Percentiles rank a stretch among this genome's conserved stretches.
Conservation (phyloP, 2,329 filamentous ascomycete species). For the Ceratocystis papillata region DNA sequence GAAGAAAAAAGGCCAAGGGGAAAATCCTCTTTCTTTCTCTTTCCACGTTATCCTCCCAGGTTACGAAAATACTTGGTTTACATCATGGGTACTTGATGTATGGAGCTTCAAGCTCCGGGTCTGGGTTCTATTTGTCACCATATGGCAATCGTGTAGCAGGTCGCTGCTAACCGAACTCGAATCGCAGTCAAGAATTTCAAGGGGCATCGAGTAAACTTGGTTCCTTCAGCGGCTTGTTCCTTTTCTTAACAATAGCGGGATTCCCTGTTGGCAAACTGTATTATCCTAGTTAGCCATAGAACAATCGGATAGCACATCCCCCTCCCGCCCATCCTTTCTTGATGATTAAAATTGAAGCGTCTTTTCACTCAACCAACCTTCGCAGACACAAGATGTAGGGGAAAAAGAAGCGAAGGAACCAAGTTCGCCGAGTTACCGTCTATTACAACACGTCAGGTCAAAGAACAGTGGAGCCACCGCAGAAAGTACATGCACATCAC, state of each 20-base stretch:
- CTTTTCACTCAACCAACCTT: too few species aligned
- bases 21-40: too few species aligned
- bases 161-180: constrained; percentile 2
- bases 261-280: not conserved
- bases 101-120: too few species aligned
- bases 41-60: too few species aligned
- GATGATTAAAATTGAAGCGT: too few species aligned
- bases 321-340: too few species aligned
- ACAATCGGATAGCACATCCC: not conserved
- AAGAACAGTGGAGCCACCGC: constrained; percentile 5
- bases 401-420: too few species aligned
- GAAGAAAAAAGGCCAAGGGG: not conserved
- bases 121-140: not conserved
- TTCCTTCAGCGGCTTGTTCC: constrained; percentile 8
- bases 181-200: constrained; percentile 4
- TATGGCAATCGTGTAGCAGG: constrained; percentile 4
- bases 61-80: too few species aligned
- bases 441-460: not conserved
- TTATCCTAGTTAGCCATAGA: not conserved
- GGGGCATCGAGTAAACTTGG: not conserved
- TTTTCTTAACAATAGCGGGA: constrained; percentile 4
- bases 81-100: too few species aligned
- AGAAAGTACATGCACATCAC: constrained; percentile 9
- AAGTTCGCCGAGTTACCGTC: not conserved
- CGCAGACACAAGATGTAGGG: too few species aligned